A percentile compares a stretch with the other conserved stretches of the same genome.
phyloP scores from a whole-genome alignment of 805 yeast genomes.

The Saccharomycopsis microspora region DNA sequence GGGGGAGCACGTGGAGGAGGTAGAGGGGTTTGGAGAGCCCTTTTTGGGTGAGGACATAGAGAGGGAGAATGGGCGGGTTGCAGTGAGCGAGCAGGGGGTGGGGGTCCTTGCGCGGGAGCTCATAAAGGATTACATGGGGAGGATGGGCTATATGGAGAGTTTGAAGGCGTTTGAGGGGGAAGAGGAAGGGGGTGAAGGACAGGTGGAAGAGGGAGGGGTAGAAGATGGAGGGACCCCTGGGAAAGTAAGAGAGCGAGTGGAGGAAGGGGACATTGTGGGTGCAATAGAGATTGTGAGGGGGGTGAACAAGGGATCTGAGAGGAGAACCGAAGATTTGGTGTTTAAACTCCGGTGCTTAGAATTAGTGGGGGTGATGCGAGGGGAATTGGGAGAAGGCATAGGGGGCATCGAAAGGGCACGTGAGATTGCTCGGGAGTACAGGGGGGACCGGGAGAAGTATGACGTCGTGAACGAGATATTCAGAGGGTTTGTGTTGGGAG shows the following conservation, averaged over 20 bases:
- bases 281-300: background rate
- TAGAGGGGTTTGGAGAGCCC: too few relatives aligned
- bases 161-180: slow-evolving; percentile 42
- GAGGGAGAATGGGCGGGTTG: background rate
- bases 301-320: slow-evolving; percentile 1
- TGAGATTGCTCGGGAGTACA: too few relatives aligned
- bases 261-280: background rate
- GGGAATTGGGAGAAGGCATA: background rate
- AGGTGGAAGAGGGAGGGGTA: too few relatives aligned
- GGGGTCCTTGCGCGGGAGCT: slow-evolving; percentile 17
- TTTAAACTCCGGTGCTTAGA: slow-evolving; percentile 11
- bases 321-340: slow-evolving; percentile 1
- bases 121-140: slow-evolving; percentile 39
- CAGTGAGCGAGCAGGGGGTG: background rate
- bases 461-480: too few relatives aligned
- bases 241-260: background rate
- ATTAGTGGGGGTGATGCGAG: slow-evolving; percentile 6
- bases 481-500: too few relatives aligned
- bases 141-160: slow-evolving; percentile 46
- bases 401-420: too few relatives aligned
- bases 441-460: too few relatives aligned
- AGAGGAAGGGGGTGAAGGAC: slow-evolving; percentile 19
- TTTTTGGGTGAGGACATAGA: too few relatives aligned
- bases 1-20: too few relatives aligned
- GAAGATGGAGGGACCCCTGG: background rate